Conservation (phyloP, 192 early-diverging fungal species). For the Linnemannia exigua region DNA sequence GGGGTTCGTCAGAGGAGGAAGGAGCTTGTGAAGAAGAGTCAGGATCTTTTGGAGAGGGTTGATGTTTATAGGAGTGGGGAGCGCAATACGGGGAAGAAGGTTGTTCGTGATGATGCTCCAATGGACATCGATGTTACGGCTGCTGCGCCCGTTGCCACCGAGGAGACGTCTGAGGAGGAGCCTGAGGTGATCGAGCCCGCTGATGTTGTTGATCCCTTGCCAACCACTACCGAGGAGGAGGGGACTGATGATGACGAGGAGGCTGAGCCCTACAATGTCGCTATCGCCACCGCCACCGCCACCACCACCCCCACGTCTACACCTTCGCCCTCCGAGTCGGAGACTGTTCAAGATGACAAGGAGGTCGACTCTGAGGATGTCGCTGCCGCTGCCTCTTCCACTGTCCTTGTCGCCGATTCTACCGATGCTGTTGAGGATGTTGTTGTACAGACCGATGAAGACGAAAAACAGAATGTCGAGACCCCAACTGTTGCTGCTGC, state of each 20-base stretch:
- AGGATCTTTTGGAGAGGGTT: slow-evolving; percentile 22
- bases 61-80: slow-evolving; percentile 25
- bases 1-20: slow-evolving; percentile 24
- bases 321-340: slow-evolving; percentile 10
- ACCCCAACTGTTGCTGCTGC: background rate
- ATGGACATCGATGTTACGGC: background rate
- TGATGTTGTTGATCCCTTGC: background rate
- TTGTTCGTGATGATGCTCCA: slow-evolving; percentile 2
- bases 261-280: slow-evolving; percentile 11
- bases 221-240: background rate
- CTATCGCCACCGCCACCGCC: background rate
- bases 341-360: slow-evolving; percentile 18
- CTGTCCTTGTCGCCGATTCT: background rate
- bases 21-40: slow-evolving; percentile 35
- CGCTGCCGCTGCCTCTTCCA: background rate
- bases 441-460: background rate
- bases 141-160: background rate
- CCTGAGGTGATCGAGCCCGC: background rate
- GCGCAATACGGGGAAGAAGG: slow-evolving; percentile 34
- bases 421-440: background rate
- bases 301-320: background rate
- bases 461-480: background rate
- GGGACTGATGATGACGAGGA: slow-evolving; percentile 12
- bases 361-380: background rate
- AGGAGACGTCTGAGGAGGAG: background rate